Base-by-base conservation (phyloP, 2,329 filamentous ascomycete species). In the Xenoacremonium recifei region DNA sequence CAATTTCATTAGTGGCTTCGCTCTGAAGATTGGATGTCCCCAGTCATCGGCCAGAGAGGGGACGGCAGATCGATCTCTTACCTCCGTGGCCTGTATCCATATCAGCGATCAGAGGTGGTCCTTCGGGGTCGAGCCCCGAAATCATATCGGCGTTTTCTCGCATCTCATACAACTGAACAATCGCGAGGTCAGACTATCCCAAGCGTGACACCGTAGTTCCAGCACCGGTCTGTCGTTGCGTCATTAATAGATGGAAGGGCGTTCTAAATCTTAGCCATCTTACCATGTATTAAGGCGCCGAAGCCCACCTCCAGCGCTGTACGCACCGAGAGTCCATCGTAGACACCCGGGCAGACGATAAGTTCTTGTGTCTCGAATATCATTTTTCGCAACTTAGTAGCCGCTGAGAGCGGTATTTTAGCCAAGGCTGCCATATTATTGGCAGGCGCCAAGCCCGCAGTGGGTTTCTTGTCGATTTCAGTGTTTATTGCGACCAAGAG, bases 231-330 rank as follows among this genome's bases (percentile, higher is more conserved):
- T 82, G 42, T 19, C 6, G 19, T 13, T 6, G 35, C 12, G 25
- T 33, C 5, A 16, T 15, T 4, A 21, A 25, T 27, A 19, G 13
- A 13, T 27, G 18, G 12, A 20, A n/a, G 21, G 6, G 19, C 13
- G 6, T 17, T 3, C 6, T 12, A 15, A 35, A 29, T 18, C 7
- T 15, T 17, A 20, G 13, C 13, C 3, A 9, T 45, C 68, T 33
- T 64, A 83, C 81, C 82, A 87, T 86, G 66, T 87, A 87, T n/a
- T 29, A 86, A 59, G 42, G 71, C 75, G 35, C 84, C 75, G 45
- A 84, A 85, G 5, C 81, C 82, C n/a, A 78, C 69, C 31, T 72
- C 66, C 17, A 84, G 68, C 2, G 82, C 81, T 42, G 87, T 75
- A 1, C 82, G 70, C 1, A 83, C 81, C 3, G 79, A 80, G 40